Evolutionary conservation across 192 early-diverging fungal genomes (phyloP), one percentile per base, ranked within the genome.

Genomic region (Physocladia obscura): DNA sequence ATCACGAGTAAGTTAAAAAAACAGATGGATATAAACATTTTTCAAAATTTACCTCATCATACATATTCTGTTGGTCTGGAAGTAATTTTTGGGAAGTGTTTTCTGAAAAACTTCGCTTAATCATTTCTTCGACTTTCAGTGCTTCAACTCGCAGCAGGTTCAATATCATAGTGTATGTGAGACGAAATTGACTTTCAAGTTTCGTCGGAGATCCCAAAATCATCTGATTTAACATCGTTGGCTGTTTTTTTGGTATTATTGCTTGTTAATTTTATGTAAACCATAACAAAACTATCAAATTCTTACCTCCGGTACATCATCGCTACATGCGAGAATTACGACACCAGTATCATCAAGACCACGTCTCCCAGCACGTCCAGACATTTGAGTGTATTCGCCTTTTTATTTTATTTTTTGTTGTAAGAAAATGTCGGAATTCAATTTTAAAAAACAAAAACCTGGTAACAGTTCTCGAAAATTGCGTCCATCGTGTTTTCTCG

Each of bases 361-460:
- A 82, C 95, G 91, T 60, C 97, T 85, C 49, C 97, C 97, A 44
- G 97, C 97, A 49, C 97, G 88, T 0, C 97, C 97, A 15, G 93
- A 93, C 97, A 99, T 99, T 86, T 99, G 97, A 3, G 93, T 99
- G 75, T 99, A 99, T 71, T 99, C 97, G 51, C 93, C 90, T 89
- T 63, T n/a, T n/a, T n/a, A 13, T 34, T 52, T 48, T 56, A 65
- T 47, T 40, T 15, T 27, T 22, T 35, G 3, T 22, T 35, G 4
- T 71, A 27, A 37, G 32, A 77, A 15, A 30, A 62, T 60, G 24
- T 74, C 81, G 17, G 19, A 47, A 19, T n/a, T n/a, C n/a, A n/a
- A 44, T 13, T n/a, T 44, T 44, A n/a, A 44, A 44, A 44, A 44
- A 8, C 40, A 44, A n/a, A n/a, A 78, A 89, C 90, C 93, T 34